A percentile compares a stretch with the other conserved stretches of the same genome.
phyloP scores from a whole-genome alignment of 2,329 filamentous ascomycete genomes.

The Fusarium drepaniforme region DNA sequence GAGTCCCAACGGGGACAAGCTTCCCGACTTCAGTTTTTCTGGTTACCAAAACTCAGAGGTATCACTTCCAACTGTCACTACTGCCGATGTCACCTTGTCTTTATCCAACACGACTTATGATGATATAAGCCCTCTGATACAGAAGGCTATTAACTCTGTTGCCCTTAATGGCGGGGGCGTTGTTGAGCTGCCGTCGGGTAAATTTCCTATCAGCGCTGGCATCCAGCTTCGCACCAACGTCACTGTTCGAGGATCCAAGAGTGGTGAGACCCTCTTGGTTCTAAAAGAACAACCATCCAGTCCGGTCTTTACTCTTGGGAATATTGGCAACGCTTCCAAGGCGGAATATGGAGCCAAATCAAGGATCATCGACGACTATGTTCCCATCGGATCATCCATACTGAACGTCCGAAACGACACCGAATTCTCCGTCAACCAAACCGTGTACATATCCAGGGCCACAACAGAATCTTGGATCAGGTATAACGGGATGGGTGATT shows the following conservation, averaged over 20 bases:
- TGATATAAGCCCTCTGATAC: conserved; percentile 24
- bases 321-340: background rate
- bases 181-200: conserved; percentile 23
- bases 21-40: conserved; percentile 40
- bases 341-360: conserved; percentile 5
- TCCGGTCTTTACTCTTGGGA: conserved; percentile 31
- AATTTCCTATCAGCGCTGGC: conserved; percentile 22
- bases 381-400: conserved; percentile 22
- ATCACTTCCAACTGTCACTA: conserved; percentile 7
- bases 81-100: background rate
- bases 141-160: conserved; percentile 29
- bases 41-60: conserved; percentile 35
- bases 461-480: conserved; percentile 30
- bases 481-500: conserved; percentile 28
- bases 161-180: conserved; percentile 20
- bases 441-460: conserved; percentile 25
- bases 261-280: conserved; percentile 6
- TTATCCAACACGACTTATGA: background rate
- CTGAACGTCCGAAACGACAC: conserved; percentile 3
- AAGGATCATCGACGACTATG: conserved; percentile 33
- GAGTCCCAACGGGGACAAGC: conserved; percentile 18
- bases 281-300: background rate
- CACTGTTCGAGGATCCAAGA: conserved; percentile 9
- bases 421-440: conserved; percentile 15
- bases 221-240: conserved; percentile 13